Base-by-base conservation (phyloP, 495 filamentous ascomycete species). In the Acidiella bohemica region DNA sequence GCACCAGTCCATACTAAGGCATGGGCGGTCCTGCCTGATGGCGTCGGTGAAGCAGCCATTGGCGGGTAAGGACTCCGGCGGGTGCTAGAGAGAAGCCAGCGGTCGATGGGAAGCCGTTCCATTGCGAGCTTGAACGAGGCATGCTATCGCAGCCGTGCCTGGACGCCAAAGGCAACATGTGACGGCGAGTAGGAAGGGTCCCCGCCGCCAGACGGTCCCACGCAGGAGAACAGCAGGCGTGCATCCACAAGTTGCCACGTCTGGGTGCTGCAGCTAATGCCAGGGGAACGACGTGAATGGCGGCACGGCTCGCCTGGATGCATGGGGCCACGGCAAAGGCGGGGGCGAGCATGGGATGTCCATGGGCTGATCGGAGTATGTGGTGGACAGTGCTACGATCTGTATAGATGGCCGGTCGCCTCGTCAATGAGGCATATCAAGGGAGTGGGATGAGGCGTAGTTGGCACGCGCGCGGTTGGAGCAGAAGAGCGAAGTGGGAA, bases 11-110 rank as follows among this genome's bases (percentile, higher is more conserved):
- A n/a, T n/a, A n/a, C n/a, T n/a, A n/a, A 34, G 51, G 50, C 49
- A 46, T 41, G 34, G 51, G 41, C 54, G n/a, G n/a, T n/a, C 41
- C 41, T 33, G 44, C 39, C 35, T 27, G 40, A 41, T 35, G 39
- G 36, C 36, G 48, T 47, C 42, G 26, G 23, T 44, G 19, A 22
- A 35, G 28, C 37, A 27, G 30, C 28, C 28, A 24, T 32, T 51
- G 29, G 39, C 21, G 29, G 18, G 36, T 22, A 17, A 25, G 10
- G 23, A 17, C n/a, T n/a, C n/a, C n/a, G n/a, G n/a, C n/a, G n/a
- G n/a, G n/a, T n/a, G n/a, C n/a, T n/a, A n/a, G n/a, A n/a, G n/a
- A n/a, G n/a, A n/a, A n/a, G n/a, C n/a, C n/a, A n/a, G n/a, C n/a
- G n/a, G n/a, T n/a, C n/a, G n/a, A n/a, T n/a, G n/a, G n/a, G n/a